Evolutionary conservation across 2,329 filamentous ascomycete species (phyloP), one percentile per base, ranked within the genome.

Genomic region (Hypoxylon sp.): DNA sequence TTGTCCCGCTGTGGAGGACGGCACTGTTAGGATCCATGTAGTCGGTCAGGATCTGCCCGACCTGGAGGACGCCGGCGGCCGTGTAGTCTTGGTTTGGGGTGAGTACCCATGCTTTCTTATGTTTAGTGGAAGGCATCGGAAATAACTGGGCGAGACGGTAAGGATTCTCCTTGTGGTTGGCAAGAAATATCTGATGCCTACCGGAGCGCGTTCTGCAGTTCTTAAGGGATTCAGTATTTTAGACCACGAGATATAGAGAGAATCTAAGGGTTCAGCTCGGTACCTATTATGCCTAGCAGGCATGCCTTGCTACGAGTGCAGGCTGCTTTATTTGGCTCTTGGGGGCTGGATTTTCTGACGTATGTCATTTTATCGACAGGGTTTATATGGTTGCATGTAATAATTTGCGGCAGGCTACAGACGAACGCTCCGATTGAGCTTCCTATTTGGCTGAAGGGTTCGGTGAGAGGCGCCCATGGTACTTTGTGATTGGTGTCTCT

Each of bases 1-100:
- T 17, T 9, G 17, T 43, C 6, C 38, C 38, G 6, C 38, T 43
- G 38, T 43, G 38, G 17, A 43, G 38, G n/a, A 43, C 17, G 38
- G 38, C 38, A 4, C 38, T 43, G 38, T 19, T 43, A 17, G 38
- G 38, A 13, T 43, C 38, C 38, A 43, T 43, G 38, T 43, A 43
- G 38, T 43, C 38, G n/a, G 38, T 43, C 3, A 43, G 38, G 38
- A 43, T 43, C 38, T 43, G 38, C 38, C 38, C 38, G 17, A 43
- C 38, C n/a, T 43, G 38, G 38, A 43, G 38, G 10, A 43, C 38
- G 6, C 38, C 17, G 6, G 38, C 5, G 38, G 38, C 38, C n/a
- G 38, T 43, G 38, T 43, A 43, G 38, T 43, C 38, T 19, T 43
- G 38, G 38, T 43, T 43, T 3, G 38, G 38, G n/a, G 38, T 43